Percentiles rank a stretch among this genome's conserved stretches.
phyloP scores from a whole-genome alignment of 176 grass and related monocot genomes.

The Ensete ventricosum region DNA sequence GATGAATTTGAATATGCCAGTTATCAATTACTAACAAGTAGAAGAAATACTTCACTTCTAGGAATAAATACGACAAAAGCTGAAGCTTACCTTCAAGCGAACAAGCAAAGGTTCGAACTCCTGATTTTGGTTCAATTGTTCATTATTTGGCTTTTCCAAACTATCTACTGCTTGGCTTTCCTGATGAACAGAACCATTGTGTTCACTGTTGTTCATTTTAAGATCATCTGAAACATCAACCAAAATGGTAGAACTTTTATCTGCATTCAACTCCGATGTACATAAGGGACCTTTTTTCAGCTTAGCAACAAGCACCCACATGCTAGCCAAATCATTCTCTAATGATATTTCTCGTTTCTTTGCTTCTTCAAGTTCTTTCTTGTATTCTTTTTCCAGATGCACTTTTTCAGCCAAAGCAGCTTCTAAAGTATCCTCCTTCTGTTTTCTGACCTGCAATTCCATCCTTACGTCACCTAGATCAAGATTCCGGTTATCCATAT shows the following conservation, averaged over 20 bases:
- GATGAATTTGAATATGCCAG: too few species aligned
- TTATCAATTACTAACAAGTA: not conserved
- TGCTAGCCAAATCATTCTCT: slow-evolving; percentile 96
- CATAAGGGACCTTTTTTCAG: slow-evolving; percentile 64
- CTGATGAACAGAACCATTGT: slow-evolving; percentile 27
- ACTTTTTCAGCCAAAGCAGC: slow-evolving; percentile 78
- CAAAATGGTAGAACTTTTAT: slow-evolving; percentile 20
- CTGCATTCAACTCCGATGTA: slow-evolving; percentile 52
- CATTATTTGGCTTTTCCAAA: slow-evolving; percentile 35
- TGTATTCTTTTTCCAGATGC: slow-evolving; percentile 77
- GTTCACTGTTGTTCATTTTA: slow-evolving; percentile 46
- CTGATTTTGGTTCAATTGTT: slow-evolving; percentile 45
- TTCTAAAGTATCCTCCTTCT: slow-evolving; percentile 78
- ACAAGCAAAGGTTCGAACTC: slow-evolving; percentile 93
- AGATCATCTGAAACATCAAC: slow-evolving; percentile 43
- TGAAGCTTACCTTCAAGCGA: slow-evolving; percentile 67
- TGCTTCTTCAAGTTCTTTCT: slow-evolving; percentile 81
- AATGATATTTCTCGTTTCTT: slow-evolving; percentile 83
- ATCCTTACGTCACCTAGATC: slow-evolving; percentile 79
- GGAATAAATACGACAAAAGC: not conserved
- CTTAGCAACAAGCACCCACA: slow-evolving; percentile 99
- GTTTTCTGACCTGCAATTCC: slow-evolving; percentile 62
- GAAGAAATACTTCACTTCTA: not conserved
- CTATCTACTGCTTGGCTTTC: slow-evolving; percentile 36
- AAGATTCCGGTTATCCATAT: slow-evolving; percentile 51